These are phyloP conservation scores for Candida smagusa DNA, from an alignment of 1,139 yeast species.

Conservation along the genomic window DNA sequence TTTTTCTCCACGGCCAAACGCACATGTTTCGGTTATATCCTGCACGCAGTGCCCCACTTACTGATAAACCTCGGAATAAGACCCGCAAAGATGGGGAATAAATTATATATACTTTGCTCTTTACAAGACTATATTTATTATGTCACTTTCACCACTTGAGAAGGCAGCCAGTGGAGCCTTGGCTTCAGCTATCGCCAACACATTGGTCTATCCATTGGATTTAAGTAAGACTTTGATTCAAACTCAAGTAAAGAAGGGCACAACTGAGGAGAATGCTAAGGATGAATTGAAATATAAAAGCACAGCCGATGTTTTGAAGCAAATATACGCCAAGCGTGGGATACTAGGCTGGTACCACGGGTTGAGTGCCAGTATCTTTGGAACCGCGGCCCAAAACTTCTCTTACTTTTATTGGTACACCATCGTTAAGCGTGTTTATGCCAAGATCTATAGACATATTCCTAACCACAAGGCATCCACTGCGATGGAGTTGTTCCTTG, in stretches of 20 bases:
- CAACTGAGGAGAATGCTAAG: background rate
- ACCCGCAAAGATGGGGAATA: constrained; percentile 6
- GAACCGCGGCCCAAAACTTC: constrained; percentile 77
- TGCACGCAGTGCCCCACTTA: constrained; percentile 1
- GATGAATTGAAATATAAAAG: constrained; percentile 47
- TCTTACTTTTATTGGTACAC: constrained; percentile 89
- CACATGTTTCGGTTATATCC: constrained; percentile 5
- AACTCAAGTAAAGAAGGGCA: constrained; percentile 48
- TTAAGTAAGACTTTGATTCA: constrained; percentile 71
- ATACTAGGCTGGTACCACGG: constrained; percentile 76
- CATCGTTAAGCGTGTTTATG: constrained; percentile 59
- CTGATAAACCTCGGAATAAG: constrained; percentile 10
- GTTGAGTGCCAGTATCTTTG: constrained; percentile 62
- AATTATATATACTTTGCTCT: constrained; percentile 3
- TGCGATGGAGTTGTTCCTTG: constrained; percentile 68
- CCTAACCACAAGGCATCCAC: constrained; percentile 51
- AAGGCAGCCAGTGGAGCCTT: constrained; percentile 83
- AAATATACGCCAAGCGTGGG: constrained; percentile 60
- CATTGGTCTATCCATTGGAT: constrained; percentile 76
- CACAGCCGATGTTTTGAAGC: constrained; percentile 59
- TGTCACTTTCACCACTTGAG: constrained; percentile 56
- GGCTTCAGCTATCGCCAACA: constrained; percentile 79
- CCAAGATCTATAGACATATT: constrained; percentile 37
- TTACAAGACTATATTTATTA: constrained; percentile 10
- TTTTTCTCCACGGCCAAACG: constrained; percentile 1